Conservation (phyloP, 768 basidiomycete genomes). For the Kwoniella mangroviensis region DNA sequence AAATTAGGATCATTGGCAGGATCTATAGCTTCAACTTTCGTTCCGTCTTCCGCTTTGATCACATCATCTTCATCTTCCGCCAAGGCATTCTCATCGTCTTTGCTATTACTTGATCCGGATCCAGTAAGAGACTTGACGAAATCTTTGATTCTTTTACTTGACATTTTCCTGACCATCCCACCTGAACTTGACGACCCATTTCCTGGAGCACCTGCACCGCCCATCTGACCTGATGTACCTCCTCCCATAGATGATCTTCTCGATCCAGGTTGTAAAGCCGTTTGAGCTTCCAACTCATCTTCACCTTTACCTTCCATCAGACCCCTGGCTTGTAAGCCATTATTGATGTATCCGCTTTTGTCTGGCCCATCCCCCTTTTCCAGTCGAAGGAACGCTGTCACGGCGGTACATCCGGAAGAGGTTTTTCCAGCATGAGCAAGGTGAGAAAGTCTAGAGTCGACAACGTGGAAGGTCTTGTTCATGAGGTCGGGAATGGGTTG, state of each 20-base stretch:
- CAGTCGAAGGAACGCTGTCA: slow-evolving; percentile 89
- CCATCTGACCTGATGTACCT: slow-evolving; percentile 29
- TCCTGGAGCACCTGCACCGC: slow-evolving; percentile 25
- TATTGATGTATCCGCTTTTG: slow-evolving; percentile 52
- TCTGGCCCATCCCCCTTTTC: slow-evolving; percentile 67
- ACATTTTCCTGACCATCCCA: slow-evolving; percentile 34
- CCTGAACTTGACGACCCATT: slow-evolving; percentile 5
- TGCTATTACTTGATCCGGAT: slow-evolving; percentile 10
- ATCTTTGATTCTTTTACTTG: slow-evolving; percentile 48
- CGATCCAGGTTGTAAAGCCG: slow-evolving; percentile 21
- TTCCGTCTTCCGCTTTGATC: slow-evolving; percentile 53
- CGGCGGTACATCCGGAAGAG: slow-evolving; percentile 95
- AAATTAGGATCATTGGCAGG: slow-evolving; percentile 60
- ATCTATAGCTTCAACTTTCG: slow-evolving; percentile 64
- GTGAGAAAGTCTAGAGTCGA: slow-evolving; percentile 79
- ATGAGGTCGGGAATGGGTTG: slow-evolving; percentile 80
- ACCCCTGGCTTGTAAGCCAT: slow-evolving; percentile 43
- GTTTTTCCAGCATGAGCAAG: slow-evolving; percentile 90
- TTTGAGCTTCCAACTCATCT: slow-evolving; percentile 53
- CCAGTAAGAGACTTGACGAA: slow-evolving; percentile 54
- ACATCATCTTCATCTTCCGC: slow-evolving; percentile 24
- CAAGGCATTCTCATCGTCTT: slow-evolving; percentile 29
- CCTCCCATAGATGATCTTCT: slow-evolving; percentile 35
- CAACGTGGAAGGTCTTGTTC: slow-evolving; percentile 91
- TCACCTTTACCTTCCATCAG: slow-evolving; percentile 55